phyloP scores from a whole-genome alignment of 352 stramenopile species.

The Elongisporangium undulatum region DNA sequence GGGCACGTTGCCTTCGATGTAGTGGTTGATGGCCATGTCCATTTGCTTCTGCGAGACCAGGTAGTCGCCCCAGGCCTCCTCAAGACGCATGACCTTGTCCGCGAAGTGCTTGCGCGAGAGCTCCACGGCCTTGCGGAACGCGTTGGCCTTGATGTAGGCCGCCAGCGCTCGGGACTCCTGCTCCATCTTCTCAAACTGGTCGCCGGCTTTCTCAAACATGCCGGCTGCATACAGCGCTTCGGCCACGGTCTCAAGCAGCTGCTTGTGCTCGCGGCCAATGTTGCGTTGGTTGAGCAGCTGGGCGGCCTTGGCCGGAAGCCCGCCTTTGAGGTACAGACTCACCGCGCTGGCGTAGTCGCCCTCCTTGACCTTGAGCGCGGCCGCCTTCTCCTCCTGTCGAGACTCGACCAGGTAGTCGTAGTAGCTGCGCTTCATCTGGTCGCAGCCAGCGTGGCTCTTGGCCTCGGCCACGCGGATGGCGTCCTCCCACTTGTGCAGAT shows the following conservation, averaged over 20 bases:
- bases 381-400: constrained; percentile 91
- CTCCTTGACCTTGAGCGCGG: constrained; percentile 89
- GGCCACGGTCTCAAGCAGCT: constrained; percentile 89
- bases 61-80: constrained; percentile 93
- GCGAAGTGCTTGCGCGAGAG: constrained; percentile 90
- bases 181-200: constrained; percentile 94
- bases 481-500: constrained; percentile 93
- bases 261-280: constrained; percentile 79
- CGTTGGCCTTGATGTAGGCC: constrained; percentile 91
- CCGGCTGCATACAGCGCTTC: constrained; percentile 83
- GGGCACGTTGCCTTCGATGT: constrained; percentile 92
- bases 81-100: constrained; percentile 86
- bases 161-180: constrained; percentile 88
- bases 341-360: constrained; percentile 88
- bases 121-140: constrained; percentile 91
- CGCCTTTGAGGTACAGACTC: constrained; percentile 92
- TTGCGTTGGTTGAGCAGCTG: constrained; percentile 86
- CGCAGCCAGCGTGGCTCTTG: constrained; percentile 66
- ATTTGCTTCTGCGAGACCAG: constrained; percentile 92
- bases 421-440: constrained; percentile 90
- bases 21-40: constrained; percentile 96
- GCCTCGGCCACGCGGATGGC: constrained; percentile 90
- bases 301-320: constrained; percentile 86
- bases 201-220: constrained; percentile 92
- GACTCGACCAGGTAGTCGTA: constrained; percentile 92